Evolutionary conservation across 1,139 yeast genomes (phyloP).

Genomic region (Taiozyma sp.): DNA sequence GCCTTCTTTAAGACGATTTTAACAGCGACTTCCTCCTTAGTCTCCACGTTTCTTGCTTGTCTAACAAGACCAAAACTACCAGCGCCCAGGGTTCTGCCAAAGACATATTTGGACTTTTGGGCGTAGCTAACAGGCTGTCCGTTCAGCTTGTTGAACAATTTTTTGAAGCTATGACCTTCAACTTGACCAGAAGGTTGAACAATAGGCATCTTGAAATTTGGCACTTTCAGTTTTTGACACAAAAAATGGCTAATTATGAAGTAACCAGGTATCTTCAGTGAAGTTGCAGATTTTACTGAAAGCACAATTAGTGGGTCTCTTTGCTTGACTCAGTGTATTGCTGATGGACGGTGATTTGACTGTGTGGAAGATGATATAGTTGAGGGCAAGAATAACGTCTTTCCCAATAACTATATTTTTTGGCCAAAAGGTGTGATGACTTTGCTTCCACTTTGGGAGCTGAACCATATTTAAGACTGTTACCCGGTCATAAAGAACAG

Average conservation of each 20-base stretch:
- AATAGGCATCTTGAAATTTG: constrained; percentile 8
- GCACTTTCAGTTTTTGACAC: background rate
- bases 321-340: background rate
- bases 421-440: background rate
- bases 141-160: constrained; percentile 42
- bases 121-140: constrained; percentile 72
- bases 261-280: background rate
- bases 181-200: constrained; percentile 10
- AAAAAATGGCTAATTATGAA: background rate
- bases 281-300: background rate
- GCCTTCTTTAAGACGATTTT: constrained; percentile 82
- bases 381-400: background rate
- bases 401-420: background rate
- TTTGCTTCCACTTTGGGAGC: background rate
- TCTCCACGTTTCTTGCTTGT: constrained; percentile 54
- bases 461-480: background rate
- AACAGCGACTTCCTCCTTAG: constrained; percentile 74
- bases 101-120: constrained; percentile 58
- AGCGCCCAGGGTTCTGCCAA: constrained; percentile 82
- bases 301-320: background rate
- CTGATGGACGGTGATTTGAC: background rate
- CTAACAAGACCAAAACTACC: constrained; percentile 91
- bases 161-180: constrained; percentile 27
- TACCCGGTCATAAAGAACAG: background rate
- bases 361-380: background rate